Evolutionary conservation across 2,329 filamentous ascomycete species (phyloP).

Genomic region (Aspergillus sojae): DNA sequence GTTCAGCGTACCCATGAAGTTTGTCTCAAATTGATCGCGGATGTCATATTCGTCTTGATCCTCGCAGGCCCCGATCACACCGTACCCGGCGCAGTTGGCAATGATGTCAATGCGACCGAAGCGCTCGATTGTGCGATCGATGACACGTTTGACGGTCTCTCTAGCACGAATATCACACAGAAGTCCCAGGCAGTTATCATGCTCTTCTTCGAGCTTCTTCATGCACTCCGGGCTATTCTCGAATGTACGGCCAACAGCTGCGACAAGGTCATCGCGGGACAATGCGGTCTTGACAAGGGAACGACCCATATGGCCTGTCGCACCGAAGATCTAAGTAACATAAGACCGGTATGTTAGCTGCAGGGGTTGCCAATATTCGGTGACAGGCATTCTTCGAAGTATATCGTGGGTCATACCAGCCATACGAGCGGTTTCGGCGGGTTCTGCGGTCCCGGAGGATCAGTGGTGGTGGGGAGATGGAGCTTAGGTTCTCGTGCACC

Average conservation of each 20-base stretch:
- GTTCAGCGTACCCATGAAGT: constrained; percentile 93
- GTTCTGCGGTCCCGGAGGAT: constrained; percentile 73
- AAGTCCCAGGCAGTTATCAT: constrained; percentile 67
- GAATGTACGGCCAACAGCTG: constrained; percentile 79
- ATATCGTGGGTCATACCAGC: constrained; percentile 65
- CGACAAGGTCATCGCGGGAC: constrained; percentile 78
- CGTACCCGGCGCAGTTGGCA: constrained; percentile 92
- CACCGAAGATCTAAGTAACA: constrained; percentile 74
- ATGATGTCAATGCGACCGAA: constrained; percentile 87
- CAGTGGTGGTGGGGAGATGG: constrained; percentile 78
- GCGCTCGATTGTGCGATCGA: constrained; percentile 69
- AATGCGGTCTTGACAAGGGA: constrained; percentile 84
- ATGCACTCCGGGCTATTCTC: constrained; percentile 75
- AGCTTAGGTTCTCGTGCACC: constrained; percentile 47
- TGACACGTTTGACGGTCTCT: constrained; percentile 72
- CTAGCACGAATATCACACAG: constrained; percentile 87
- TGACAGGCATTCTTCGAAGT: background rate
- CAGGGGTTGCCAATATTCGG: background rate
- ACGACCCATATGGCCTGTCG: constrained; percentile 94
- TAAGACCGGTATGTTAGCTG: background rate
- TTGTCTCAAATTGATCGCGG: constrained; percentile 95
- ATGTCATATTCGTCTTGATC: constrained; percentile 96
- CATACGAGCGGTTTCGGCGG: constrained; percentile 78
- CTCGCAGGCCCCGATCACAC: constrained; percentile 92
- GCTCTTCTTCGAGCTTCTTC: constrained; percentile 67